Evolutionary conservation across 2,329 filamentous ascomycete genomes (phyloP), one percentile per base, ranked within the genome.

Genomic region (Fusarium mangiferae): DNA sequence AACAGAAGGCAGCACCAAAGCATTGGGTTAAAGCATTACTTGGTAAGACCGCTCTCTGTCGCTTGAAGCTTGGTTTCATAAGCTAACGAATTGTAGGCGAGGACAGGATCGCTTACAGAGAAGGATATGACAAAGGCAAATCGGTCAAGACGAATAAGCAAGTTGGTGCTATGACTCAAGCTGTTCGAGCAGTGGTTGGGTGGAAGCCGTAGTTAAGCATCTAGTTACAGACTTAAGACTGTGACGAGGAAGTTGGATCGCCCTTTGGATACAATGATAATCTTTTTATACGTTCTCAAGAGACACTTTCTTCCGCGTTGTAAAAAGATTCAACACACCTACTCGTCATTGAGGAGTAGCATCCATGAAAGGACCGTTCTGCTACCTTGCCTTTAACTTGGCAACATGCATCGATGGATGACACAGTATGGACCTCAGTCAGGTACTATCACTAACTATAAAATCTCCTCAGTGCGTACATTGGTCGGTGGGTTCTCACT

Each of bases 311-410:
- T 33, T 1, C 5, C 30, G 30, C 5, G 30, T 33, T 33, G 12
- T 33, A 14, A 13, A 33, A 2, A 33, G 12, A 30, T 2, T 4
- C 30, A 33, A 33, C 13, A 6, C 30, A 33, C 30, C 30, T 6
- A 33, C 30, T 33, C 41, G 22, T 22, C 20, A 22, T 22, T 7
- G 20, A 22, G 20, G 20, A 22, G 20, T 39, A 12, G 12, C 18
- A 22, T 4, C 39, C 38, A 18, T 24, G 2, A 33, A 33, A 33
- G 2, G 7, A 24, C 22, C 0, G 7, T 30, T 33, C 5, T 18
- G 6, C 15, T 3, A n/a, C 1, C 7, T 49, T 33, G 22, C 28
- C 11, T 0, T 5, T 1, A 28, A 0, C 10, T 22, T 12, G 0
- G n/a, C 7, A 33, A 11, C 2, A 20, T 20, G 6, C 24, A n/a